Evolutionary conservation across 2,329 filamentous ascomycete genomes (phyloP), one percentile per base, ranked within the genome.

Genomic region (Simplicillium aogashimaense): DNA sequence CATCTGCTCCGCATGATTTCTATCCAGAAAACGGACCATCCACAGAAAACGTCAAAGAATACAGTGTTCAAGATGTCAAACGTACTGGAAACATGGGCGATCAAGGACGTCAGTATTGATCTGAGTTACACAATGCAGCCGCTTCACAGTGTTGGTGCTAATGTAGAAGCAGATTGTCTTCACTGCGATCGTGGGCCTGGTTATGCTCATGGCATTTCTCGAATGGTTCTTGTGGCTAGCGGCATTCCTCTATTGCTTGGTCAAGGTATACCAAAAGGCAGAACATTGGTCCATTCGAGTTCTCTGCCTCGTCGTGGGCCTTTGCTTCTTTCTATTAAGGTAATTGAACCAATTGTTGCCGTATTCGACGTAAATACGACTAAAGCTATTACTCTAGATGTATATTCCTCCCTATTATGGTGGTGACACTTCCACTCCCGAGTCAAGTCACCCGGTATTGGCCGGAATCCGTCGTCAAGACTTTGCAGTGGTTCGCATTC

Each of bases 171-270:
- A 97, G 86, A 88, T 95, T 51, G 69, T 90, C 42, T 95, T 94
- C 58, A 82, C 89, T 8, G 68, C 80, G 41, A 82, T 95, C 49
- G 74, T 95, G 29, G 86, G 86, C 14, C 61, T 82, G 7, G 69
- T 95, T 37, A 87, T 95, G 80, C 53, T 92, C 17, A 85, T 84
- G 43, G 90, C 90, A 2, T 70, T 88, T 25, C 69, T 97, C 8
- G 90, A 97, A 65, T 97, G 92, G 88, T 80, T 95, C 45, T 74
- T 97, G 12, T 95, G 89, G 87, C 72, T 97, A 32, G 79, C 83
- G n/a, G 88, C 90, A 3, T 97, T 97, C 56, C 57, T 92, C 46
- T 97, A 95, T 63, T 97, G 90, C 57, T 68, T 95, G 2, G 66
- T 79, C 55, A 95, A 95, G 59, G 88, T 90, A 25, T 95, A 83